Evolutionary conservation across 768 basidiomycete genomes (phyloP), one percentile per base, ranked within the genome.

Genomic region (Lyophyllum semitale): DNA sequence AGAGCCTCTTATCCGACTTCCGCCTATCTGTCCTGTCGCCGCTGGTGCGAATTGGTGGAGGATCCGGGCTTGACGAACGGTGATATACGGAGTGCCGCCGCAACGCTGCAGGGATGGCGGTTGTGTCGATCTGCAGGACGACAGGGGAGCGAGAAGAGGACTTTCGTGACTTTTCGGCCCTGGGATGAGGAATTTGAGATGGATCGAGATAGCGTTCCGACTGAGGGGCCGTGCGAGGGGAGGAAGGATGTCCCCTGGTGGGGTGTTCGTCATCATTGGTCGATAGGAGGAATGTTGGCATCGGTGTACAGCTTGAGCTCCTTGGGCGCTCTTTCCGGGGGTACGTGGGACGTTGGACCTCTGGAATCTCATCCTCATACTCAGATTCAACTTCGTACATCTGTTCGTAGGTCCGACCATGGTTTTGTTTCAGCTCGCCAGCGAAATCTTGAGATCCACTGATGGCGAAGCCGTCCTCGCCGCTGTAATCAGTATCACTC

Each of bases 391-490:
- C 66, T 26, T 69, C 71, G 26, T 65, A 57, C 9, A 55, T 61
- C 12, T 48, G 62, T 3, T 61, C 60, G 15, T 60, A 27, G 7
- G n/a, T 7, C 26, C 29, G 8, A 18, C 18, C 29, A 27, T 40
- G 2, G 25, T 27, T 35, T 42, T 25, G 20, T 8, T 48, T 38
- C 6, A 30, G 26, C 20, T 52, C 51, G 35, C 35, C 51, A 8
- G n/a, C 15, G 9, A 55, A 26, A 27, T 70, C 66, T 33, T 51
- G 59, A 30, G 72, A 71, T 3, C 64, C 68, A 41, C 71, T 70
- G n/a, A 75, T 64, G 1, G 75, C 76, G 11, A 76, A 54, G 3
- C 72, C 75, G 35, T 73, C 66, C 53, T 69, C 70, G 5, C 68
- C 71, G 20, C 48, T 54, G 54, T 72, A 71, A 22, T 75, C 73